These are phyloP conservation scores for Pugionium dolabratum DNA, from an alignment of 345 rosid genomes.

Conservation along the genomic window DNA sequence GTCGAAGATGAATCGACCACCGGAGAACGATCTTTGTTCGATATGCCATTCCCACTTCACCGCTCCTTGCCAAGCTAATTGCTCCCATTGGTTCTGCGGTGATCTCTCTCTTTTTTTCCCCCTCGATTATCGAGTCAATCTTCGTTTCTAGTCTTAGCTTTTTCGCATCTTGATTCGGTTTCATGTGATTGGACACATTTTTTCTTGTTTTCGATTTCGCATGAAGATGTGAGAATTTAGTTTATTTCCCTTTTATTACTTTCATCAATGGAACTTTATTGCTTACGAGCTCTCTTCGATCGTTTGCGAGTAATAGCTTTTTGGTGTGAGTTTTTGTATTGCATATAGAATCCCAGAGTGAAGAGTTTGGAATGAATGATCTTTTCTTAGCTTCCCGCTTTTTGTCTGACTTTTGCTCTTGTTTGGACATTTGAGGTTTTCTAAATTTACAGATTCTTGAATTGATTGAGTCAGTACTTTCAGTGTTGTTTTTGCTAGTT, in stretches of 20 bases:
- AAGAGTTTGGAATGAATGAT: neutral
- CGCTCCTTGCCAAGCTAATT: conserved; percentile 86
- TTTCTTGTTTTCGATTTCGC: neutral
- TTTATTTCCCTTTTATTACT: neutral
- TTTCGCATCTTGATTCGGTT: neutral
- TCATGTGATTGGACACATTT: neutral
- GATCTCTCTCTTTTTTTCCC: neutral
- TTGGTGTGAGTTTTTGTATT: neutral
- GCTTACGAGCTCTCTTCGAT: conserved; percentile 10
- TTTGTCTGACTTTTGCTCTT: neutral
- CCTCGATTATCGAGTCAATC: neutral
- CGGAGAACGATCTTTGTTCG: conserved; percentile 70
- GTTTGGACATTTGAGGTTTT: neutral
- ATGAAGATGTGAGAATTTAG: neutral
- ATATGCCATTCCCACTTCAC: conserved; percentile 71
- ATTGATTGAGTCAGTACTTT: conserved; percentile 7
- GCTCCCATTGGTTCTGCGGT: conserved; percentile 99
- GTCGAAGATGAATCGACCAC: conserved; percentile 70
- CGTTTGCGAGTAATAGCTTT: neutral
- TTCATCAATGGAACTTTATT: neutral
- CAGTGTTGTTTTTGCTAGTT: too few relatives aligned
- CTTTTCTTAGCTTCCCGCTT: neutral
- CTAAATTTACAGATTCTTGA: neutral
- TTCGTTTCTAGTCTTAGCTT: neutral
- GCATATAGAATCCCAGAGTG: conserved; percentile 4